Conservation (phyloP, 1,284 basidiomycete genomes). For the Ganoderma boninense region DNA sequence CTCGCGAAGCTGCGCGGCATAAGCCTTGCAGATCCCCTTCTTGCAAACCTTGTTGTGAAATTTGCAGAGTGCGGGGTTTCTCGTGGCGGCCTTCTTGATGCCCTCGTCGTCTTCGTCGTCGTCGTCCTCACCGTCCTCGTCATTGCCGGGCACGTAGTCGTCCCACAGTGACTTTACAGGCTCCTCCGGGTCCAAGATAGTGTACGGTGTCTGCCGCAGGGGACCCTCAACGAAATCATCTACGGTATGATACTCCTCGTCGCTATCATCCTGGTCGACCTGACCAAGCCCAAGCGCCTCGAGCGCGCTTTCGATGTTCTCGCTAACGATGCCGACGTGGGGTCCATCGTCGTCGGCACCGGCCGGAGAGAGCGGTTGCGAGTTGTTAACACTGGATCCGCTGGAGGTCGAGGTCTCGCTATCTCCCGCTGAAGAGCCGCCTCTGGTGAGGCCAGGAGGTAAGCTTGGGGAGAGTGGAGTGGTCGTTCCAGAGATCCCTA, state of each 20-base stretch:
- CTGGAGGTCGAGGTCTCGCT: constrained; percentile 5
- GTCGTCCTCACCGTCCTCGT: constrained; percentile 14
- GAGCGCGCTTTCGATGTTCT: constrained; percentile 6
- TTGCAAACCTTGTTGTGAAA: constrained; percentile 36
- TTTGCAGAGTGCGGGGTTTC: constrained; percentile 29
- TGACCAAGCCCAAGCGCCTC: constrained; percentile 13
- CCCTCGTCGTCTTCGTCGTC: constrained; percentile 13
- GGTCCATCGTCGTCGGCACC: background rate
- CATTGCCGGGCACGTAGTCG: background rate
- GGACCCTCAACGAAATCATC: background rate
- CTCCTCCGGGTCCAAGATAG: background rate
- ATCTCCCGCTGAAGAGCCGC: constrained; percentile 1
- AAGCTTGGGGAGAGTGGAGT: constrained; percentile 13
- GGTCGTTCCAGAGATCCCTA: constrained; percentile 9
- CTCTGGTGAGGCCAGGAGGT: constrained; percentile 9
- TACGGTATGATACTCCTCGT: constrained; percentile 1
- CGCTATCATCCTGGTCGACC: constrained; percentile 19
- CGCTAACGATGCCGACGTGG: constrained; percentile 1
- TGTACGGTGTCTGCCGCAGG: background rate
- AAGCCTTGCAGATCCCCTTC: constrained; percentile 38
- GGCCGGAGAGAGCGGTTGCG: background rate
- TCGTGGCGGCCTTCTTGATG: constrained; percentile 3
- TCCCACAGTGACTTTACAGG: constrained; percentile 10
- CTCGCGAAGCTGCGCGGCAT: constrained; percentile 18
- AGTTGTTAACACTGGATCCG: constrained; percentile 9